Conservation (phyloP, 2,329 filamentous ascomycete genomes). For the Furcasterigmium furcatum region DNA sequence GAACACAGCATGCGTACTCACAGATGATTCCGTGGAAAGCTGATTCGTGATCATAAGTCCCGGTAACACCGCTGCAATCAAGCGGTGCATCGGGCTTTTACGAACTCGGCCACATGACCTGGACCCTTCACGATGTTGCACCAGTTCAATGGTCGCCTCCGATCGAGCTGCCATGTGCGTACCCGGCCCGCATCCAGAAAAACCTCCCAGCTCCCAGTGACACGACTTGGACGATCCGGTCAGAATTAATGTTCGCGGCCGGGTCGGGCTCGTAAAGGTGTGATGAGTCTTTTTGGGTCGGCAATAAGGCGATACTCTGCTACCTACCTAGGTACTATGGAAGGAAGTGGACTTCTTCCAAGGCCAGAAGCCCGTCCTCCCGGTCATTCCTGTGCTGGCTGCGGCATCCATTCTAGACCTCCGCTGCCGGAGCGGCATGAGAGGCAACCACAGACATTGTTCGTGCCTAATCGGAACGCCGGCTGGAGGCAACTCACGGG, state of each 20-base stretch:
- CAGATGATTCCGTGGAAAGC: background rate
- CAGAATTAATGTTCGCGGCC: too few species aligned
- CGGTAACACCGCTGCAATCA: background rate
- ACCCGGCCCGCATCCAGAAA: background rate
- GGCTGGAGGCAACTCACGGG: background rate
- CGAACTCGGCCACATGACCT: background rate
- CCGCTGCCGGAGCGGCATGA: too few species aligned
- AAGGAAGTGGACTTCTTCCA: too few species aligned
- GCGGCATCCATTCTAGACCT: too few species aligned
- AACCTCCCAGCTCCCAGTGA: background rate
- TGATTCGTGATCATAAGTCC: background rate
- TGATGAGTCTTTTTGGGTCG: too few species aligned
- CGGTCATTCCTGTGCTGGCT: too few species aligned
- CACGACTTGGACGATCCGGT: too few species aligned
- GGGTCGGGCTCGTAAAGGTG: too few species aligned
- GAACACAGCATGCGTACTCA: too few species aligned
- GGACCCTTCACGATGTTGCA: background rate
- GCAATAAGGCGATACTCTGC: too few species aligned
- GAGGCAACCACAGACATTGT: background rate
- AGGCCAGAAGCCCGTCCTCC: too few species aligned
- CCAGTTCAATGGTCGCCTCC: background rate
- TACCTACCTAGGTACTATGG: too few species aligned
- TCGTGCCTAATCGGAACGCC: background rate
- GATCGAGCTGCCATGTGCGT: background rate
- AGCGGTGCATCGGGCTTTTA: background rate